Evolutionary conservation across 1,139 yeast species (phyloP).

Genomic region (Cylindricascospora bacillispora): DNA sequence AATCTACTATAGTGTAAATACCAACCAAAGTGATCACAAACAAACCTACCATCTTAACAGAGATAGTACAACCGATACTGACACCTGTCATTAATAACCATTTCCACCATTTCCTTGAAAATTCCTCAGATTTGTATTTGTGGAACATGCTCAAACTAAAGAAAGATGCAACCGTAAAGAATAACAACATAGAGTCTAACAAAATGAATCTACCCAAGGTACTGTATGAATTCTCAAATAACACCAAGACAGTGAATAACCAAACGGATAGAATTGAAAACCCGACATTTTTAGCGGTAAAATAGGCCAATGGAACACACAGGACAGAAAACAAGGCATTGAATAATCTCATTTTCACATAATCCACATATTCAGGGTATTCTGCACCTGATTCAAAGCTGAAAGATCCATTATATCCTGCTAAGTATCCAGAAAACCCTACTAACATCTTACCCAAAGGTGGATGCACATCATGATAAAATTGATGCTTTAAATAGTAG

Average conservation of each 20-base stretch:
- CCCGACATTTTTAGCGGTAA: conserved; percentile 76
- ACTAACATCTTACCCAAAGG: conserved; percentile 96
- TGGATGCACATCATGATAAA: conserved; percentile 97
- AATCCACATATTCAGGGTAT: conserved; percentile 81
- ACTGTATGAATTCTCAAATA: conserved; percentile 74
- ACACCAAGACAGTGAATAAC: conserved; percentile 79
- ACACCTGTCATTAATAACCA: conserved; percentile 74
- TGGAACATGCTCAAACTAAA: conserved; percentile 72
- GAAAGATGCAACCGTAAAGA: conserved; percentile 80
- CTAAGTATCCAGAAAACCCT: conserved; percentile 86
- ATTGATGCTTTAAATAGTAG: conserved; percentile 82
- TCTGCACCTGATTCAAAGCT: conserved; percentile 80
- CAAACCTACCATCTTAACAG: conserved; percentile 76
- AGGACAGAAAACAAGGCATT: conserved; percentile 82
- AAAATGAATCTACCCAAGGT: conserved; percentile 87
- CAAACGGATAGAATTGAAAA: conserved; percentile 72
- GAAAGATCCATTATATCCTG: conserved; percentile 93
- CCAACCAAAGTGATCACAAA: conserved; percentile 67
- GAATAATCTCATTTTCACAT: conserved; percentile 84
- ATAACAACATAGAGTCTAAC: conserved; percentile 89
- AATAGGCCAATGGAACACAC: conserved; percentile 90
- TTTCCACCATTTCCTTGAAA: conserved; percentile 84
- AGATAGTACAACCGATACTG: conserved; percentile 61
- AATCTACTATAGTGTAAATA: conserved; percentile 58
- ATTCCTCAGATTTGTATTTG: conserved; percentile 49